These are phyloP conservation scores for Zychaea mexicana DNA, from an alignment of 371 early-diverging fungal genomes.

Conservation along the genomic window DNA sequence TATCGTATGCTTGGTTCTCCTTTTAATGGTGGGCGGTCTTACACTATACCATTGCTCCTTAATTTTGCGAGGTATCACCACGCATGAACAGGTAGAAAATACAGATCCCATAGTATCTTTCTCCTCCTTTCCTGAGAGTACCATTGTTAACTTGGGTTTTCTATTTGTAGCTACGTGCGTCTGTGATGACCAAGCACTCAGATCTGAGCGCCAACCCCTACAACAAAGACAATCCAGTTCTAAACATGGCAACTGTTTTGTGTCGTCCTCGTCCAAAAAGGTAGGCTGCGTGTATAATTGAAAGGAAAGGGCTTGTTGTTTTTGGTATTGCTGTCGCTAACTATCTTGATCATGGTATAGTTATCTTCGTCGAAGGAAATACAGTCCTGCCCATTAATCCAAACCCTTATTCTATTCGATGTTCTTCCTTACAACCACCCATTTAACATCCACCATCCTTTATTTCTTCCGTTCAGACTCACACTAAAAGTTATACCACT, in stretches of 20 bases:
- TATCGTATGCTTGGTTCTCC: conserved; percentile 67
- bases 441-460: neutral
- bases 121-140: neutral
- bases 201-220: conserved; percentile 48
- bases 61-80: conserved; percentile 75
- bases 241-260: conserved; percentile 57
- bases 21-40: conserved; percentile 70
- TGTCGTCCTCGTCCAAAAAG: conserved; percentile 66
- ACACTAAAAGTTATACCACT: conserved; percentile 3
- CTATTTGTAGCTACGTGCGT: conserved; percentile 36
- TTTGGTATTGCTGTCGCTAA: too few relatives aligned
- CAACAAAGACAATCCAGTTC: conserved; percentile 46
- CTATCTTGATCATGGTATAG: too few relatives aligned
- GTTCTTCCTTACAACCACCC: neutral
- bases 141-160: neutral
- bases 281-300: too few relatives aligned
- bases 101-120: too few relatives aligned
- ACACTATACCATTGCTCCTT: conserved; percentile 80
- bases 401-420: neutral
- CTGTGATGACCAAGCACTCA: conserved; percentile 40
- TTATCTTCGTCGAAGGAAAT: conserved; percentile 28
- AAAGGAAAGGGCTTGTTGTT: too few relatives aligned
- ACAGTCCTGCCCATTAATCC: conserved; percentile 3
- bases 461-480: neutral
- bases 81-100: conserved; percentile 87